These are phyloP conservation scores for Ophiocordyceps camponoti-rufipedis DNA, from an alignment of 2,329 filamentous ascomycete genomes.

Conservation along the genomic window DNA sequence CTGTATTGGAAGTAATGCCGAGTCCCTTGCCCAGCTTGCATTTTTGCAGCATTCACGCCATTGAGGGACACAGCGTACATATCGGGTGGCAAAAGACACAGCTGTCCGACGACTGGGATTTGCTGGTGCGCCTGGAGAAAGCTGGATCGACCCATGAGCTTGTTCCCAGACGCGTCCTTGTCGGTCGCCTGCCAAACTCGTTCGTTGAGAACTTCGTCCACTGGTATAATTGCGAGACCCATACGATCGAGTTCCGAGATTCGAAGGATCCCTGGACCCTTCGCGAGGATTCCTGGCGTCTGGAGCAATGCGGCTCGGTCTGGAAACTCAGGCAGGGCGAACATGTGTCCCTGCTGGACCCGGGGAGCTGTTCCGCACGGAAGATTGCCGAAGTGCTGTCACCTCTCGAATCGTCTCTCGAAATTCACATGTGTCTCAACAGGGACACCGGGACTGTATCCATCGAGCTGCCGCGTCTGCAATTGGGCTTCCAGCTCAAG, in stretches of 20 bases:
- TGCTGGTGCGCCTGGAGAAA: background rate
- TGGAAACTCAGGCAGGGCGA: background rate
- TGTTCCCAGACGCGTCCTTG: background rate
- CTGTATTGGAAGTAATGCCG: conserved; percentile 24
- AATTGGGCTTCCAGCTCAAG: conserved; percentile 24
- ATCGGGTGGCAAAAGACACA: background rate
- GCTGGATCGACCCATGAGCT: background rate
- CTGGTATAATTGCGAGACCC: background rate
- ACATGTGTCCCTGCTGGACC: background rate
- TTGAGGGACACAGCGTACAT: background rate
- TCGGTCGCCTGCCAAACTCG: background rate
- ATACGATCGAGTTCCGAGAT: background rate
- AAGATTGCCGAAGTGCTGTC: background rate
- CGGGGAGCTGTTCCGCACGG: background rate
- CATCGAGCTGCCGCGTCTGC: conserved; percentile 24
- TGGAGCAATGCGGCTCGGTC: background rate
- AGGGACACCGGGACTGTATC: background rate
- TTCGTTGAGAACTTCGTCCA: background rate
- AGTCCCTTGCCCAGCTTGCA: conserved; percentile 10
- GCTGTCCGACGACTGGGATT: background rate
- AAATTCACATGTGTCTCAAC: background rate
- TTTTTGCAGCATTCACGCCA: background rate
- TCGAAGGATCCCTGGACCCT: background rate
- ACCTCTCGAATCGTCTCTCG: background rate
- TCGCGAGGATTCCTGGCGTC: background rate